Conservation (phyloP, 2,329 filamentous ascomycete species). For the Colletotrichum sidae region DNA sequence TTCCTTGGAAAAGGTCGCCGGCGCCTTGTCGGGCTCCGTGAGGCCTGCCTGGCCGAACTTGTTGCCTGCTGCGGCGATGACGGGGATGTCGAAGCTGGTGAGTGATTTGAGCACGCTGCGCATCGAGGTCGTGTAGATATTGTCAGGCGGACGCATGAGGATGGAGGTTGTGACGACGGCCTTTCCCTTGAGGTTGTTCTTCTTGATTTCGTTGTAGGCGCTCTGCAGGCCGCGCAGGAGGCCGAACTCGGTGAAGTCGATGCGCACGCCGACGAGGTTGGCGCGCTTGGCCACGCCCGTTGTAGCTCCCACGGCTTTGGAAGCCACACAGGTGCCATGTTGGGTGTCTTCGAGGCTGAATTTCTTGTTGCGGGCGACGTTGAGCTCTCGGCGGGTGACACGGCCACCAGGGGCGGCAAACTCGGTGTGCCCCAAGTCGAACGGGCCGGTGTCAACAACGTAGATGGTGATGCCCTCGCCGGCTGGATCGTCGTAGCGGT, state of each 20-base stretch:
- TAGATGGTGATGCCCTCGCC: conserved; percentile 18
- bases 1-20: not conserved
- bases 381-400: conserved; percentile 5
- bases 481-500: conserved; percentile 12
- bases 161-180: conserved; percentile 9
- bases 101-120: not conserved
- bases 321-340: conserved; percentile 13
- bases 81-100: not conserved
- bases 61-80: conserved; percentile 12
- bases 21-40: not conserved
- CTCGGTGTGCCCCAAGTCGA: conserved; percentile 8
- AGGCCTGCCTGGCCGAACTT: conserved; percentile 7
- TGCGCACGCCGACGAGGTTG: conserved; percentile 2
- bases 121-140: not conserved
- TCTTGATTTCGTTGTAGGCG: not conserved
- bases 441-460: conserved; percentile 7
- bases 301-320: not conserved
- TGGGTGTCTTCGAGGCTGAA: not conserved
- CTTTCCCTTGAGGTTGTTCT: not conserved
- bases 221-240: not conserved
- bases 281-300: conserved; percentile 9
- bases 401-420: not conserved
- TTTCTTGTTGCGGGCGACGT: conserved; percentile 9
- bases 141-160: not conserved
- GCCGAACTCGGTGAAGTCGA: conserved; percentile 8